Percentiles rank a stretch among this genome's conserved stretches.
phyloP scores from a whole-genome alignment of 164 flowering plant species.

The Berberis vulgaris region DNA sequence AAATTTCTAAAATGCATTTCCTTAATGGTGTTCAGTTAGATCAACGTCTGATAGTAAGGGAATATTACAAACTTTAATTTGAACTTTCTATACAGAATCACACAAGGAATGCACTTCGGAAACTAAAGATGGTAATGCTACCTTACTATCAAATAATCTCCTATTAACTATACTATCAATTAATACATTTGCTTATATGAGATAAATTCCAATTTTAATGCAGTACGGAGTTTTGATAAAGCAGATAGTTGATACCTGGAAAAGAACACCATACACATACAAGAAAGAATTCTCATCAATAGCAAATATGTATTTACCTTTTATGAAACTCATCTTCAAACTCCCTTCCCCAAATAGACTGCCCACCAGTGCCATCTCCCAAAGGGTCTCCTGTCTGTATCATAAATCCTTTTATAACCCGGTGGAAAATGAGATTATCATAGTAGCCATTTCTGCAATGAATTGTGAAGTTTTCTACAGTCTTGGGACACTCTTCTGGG shows the following conservation, averaged over 20 bases:
- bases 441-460: conserved; percentile 97
- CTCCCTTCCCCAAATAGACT: conserved; percentile 99
- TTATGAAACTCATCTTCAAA: conserved; percentile 99
- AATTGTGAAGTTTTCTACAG: conserved; percentile 96
- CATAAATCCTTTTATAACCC: conserved; percentile 98
- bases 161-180: too few species aligned
- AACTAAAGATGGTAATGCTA: too few species aligned
- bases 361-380: conserved; percentile 99
- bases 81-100: too few species aligned
- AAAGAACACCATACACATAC: not conserved
- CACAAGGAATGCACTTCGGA: too few species aligned
- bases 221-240: not conserved
- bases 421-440: conserved; percentile 93
- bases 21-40: too few species aligned
- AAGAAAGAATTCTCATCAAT: not conserved
- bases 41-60: too few species aligned
- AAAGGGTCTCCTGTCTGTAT: conserved; percentile 97
- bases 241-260: not conserved
- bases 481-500: conserved; percentile 98
- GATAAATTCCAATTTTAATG: too few species aligned
- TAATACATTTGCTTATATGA: too few species aligned
- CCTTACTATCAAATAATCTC: too few species aligned
- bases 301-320: conserved; percentile 33
- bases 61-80: too few species aligned
- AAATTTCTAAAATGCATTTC: too few species aligned